Conservation (phyloP, 176 grass and related monocot species). For the Themeda triandra region DNA sequence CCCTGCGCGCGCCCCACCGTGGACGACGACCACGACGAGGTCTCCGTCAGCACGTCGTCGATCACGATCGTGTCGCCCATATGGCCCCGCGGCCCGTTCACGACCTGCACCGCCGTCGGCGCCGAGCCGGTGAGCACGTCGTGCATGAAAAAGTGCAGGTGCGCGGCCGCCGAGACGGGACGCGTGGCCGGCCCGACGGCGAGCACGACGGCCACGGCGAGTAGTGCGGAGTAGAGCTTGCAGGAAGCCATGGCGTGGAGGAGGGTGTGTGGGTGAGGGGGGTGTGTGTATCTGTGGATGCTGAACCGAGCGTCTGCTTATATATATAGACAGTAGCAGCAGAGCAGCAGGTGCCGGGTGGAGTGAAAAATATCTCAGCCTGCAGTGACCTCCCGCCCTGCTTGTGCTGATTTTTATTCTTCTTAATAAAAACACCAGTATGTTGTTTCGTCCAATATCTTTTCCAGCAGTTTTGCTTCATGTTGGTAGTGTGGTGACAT, state of each 20-base stretch:
- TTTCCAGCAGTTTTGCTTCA: too few relatives aligned
- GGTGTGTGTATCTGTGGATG: not conserved
- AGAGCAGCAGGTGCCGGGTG: not conserved
- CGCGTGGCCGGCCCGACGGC: not conserved
- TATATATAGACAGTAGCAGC: not conserved
- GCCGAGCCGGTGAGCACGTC: slow-evolving; percentile 25
- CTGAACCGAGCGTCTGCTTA: too few relatives aligned
- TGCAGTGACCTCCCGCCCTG: too few relatives aligned
- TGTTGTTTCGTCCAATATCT: too few relatives aligned
- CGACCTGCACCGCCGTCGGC: slow-evolving; percentile 41
- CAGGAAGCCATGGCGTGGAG: not conserved
- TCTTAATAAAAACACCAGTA: too few relatives aligned
- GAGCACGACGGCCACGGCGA: not conserved
- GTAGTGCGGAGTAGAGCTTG: not conserved
- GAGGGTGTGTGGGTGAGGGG: not conserved
- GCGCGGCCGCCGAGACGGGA: not conserved
- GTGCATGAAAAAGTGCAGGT: slow-evolving; percentile 58
- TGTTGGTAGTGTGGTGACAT: too few relatives aligned
- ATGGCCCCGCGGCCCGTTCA: not conserved
- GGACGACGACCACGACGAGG: not conserved
- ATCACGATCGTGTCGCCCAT: slow-evolving; percentile 35
- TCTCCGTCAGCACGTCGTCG: slow-evolving; percentile 33
- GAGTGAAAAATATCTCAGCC: too few relatives aligned
- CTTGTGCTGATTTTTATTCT: too few relatives aligned
- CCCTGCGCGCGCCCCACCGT: slow-evolving; percentile 36